phyloP scores from a whole-genome alignment of 2,329 filamentous ascomycete genomes.

The Curvularia verruculosa region DNA sequence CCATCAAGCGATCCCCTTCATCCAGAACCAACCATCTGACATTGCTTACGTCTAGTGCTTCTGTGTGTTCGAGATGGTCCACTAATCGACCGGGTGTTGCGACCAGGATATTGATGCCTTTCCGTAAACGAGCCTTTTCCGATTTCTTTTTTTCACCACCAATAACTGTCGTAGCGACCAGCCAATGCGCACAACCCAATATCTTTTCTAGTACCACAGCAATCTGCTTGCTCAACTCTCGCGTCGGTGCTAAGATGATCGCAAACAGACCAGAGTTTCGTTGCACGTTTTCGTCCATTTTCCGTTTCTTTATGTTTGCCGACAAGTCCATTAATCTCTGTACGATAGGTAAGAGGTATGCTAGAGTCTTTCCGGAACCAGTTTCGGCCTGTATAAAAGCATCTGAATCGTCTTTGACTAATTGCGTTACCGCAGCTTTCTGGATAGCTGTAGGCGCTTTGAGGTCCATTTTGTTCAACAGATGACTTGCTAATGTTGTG shows the following conservation, averaged over 20 bases:
- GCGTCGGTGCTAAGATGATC: conserved; percentile 89
- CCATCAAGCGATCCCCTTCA: conserved; percentile 97
- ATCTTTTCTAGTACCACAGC: conserved; percentile 83
- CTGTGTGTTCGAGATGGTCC: conserved; percentile 91
- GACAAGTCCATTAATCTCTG: conserved; percentile 83
- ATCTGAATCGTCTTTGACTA: conserved; percentile 81
- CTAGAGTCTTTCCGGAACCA: conserved; percentile 94
- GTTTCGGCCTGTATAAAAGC: conserved; percentile 97
- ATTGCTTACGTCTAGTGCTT: conserved; percentile 83
- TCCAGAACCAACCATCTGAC: conserved; percentile 95
- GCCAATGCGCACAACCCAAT: conserved; percentile 88
- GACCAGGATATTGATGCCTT: conserved; percentile 93
- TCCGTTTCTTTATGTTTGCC: conserved; percentile 55
- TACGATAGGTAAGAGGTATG: conserved; percentile 92
- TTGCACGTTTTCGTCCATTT: conserved; percentile 62
- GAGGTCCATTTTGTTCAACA: conserved; percentile 83
- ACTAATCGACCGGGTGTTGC: conserved; percentile 90
- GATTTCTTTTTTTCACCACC: conserved; percentile 76
- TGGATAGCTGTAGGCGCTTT: conserved; percentile 95
- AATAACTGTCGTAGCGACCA: conserved; percentile 86
- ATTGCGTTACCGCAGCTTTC: conserved; percentile 80
- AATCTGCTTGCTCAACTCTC: conserved; percentile 94
- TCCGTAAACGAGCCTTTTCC: conserved; percentile 91
- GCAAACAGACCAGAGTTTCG: conserved; percentile 90
- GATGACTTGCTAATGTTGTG: conserved; percentile 76